These are phyloP conservation scores for Gossypium davidsonii DNA, from an alignment of 441 rosid species.

Conservation along the genomic window DNA sequence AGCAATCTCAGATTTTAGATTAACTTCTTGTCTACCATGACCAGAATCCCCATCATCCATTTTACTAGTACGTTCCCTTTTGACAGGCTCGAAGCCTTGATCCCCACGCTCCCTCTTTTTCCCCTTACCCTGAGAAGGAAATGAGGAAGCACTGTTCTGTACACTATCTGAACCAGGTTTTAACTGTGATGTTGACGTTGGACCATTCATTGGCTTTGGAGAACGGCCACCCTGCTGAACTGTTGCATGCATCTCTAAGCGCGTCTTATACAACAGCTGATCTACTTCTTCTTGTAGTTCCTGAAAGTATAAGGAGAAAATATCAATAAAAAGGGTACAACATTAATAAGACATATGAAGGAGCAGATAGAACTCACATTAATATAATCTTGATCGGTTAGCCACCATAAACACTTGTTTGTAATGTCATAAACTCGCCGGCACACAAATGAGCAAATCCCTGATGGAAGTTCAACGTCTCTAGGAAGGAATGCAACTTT, in stretches of 20 bases:
- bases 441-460: constrained; percentile 76
- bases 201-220: constrained; percentile 75
- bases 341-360: neutral
- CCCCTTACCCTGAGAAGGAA: constrained; percentile 73
- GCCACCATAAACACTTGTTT: constrained; percentile 81
- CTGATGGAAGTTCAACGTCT: constrained; percentile 74
- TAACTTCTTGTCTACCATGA: constrained; percentile 44
- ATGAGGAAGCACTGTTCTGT: constrained; percentile 50
- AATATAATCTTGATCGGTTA: constrained; percentile 80
- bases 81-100: constrained; percentile 63
- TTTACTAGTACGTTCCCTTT: constrained; percentile 58
- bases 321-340: constrained; percentile 1
- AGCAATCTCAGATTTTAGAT: constrained; percentile 59
- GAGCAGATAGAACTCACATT: constrained; percentile 44
- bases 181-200: constrained; percentile 57
- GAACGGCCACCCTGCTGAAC: constrained; percentile 78
- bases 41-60: constrained; percentile 62
- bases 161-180: constrained; percentile 56
- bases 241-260: constrained; percentile 71
- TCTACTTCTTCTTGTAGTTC: constrained; percentile 84
- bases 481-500: constrained; percentile 78
- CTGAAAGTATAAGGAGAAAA: constrained; percentile 25
- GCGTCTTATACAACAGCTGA: constrained; percentile 58
- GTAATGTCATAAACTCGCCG: constrained; percentile 75
- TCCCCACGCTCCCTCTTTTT: constrained; percentile 91